These are phyloP conservation scores for Lactifluus piperatus DNA, from an alignment of 768 basidiomycete genomes.

Conservation along the genomic window DNA sequence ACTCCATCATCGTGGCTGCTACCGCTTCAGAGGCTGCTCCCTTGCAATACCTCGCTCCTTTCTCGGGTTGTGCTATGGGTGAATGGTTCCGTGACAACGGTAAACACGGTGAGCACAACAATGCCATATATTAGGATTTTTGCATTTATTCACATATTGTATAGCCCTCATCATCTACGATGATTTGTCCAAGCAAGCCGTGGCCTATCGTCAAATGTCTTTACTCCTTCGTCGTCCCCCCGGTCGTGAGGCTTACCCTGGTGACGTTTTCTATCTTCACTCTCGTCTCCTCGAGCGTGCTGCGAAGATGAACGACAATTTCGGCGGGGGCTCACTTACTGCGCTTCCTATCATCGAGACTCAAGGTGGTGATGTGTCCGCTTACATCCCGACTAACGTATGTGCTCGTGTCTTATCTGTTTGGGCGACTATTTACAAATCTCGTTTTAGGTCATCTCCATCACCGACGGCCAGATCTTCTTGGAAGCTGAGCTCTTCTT, in stretches of 20 bases:
- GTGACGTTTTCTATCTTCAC: constrained; percentile 99
- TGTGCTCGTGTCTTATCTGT: constrained; percentile 22
- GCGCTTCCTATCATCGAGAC: constrained; percentile 99
- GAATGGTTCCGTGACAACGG: constrained; percentile 99
- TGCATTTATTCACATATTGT: not conserved
- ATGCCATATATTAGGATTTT: not conserved
- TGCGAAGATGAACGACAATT: constrained; percentile 99
- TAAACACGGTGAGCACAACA: constrained; percentile 77
- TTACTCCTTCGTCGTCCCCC: constrained; percentile 99
- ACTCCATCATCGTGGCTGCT: constrained; percentile 98
- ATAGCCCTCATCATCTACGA: constrained; percentile 97
- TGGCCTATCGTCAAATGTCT: constrained; percentile 99
- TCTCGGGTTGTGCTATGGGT: constrained; percentile 99
- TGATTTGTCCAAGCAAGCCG: constrained; percentile 99
- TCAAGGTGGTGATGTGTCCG: constrained; percentile 99
- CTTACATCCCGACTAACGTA: constrained; percentile 94
- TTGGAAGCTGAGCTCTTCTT: constrained; percentile 99
- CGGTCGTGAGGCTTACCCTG: constrained; percentile 99
- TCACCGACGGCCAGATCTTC: constrained; percentile 99
- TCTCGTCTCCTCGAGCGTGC: constrained; percentile 99
- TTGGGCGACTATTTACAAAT: constrained; percentile 5
- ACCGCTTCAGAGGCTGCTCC: constrained; percentile 99
- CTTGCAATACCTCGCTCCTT: constrained; percentile 98
- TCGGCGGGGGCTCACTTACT: constrained; percentile 97
- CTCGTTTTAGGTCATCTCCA: constrained; percentile 82